These are phyloP conservation scores for Erythrophleum ivorense DNA, from an alignment of 331 rosid species.

Conservation along the genomic window DNA sequence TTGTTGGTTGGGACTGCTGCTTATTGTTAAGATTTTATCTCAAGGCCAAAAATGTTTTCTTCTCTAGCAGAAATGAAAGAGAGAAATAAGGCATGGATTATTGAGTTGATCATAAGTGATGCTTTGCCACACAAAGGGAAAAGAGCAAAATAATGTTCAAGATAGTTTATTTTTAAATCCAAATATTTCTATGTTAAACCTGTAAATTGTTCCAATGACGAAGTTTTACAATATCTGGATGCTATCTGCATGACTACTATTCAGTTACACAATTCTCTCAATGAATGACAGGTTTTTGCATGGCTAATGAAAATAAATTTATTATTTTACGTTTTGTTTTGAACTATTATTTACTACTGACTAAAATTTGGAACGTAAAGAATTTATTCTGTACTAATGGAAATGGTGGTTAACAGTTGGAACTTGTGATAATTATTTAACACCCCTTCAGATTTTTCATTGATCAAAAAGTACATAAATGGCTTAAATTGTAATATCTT, in stretches of 20 bases:
- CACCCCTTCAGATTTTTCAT: not conserved
- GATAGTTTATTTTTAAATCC: not conserved
- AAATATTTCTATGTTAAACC: not conserved
- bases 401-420: not conserved
- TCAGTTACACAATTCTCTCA: not conserved
- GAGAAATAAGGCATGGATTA: not conserved
- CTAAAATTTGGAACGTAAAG: not conserved
- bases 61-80: not conserved
- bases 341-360: not conserved
- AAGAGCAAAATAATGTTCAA: not conserved
- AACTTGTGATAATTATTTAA: not conserved
- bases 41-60: not conserved
- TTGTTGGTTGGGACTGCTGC: not conserved
- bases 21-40: not conserved
- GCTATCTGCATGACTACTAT: not conserved
- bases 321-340: not conserved
- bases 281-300: not conserved
- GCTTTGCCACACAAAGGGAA: not conserved
- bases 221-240: not conserved
- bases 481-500: constrained; percentile 20
- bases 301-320: not conserved
- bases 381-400: not conserved
- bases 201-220: not conserved
- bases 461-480: not conserved
- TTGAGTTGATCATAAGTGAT: not conserved